Evolutionary conservation across 2,329 filamentous ascomycete species (phyloP), one percentile per base, ranked within the genome.

Genomic region (Alternaria triticina): DNA sequence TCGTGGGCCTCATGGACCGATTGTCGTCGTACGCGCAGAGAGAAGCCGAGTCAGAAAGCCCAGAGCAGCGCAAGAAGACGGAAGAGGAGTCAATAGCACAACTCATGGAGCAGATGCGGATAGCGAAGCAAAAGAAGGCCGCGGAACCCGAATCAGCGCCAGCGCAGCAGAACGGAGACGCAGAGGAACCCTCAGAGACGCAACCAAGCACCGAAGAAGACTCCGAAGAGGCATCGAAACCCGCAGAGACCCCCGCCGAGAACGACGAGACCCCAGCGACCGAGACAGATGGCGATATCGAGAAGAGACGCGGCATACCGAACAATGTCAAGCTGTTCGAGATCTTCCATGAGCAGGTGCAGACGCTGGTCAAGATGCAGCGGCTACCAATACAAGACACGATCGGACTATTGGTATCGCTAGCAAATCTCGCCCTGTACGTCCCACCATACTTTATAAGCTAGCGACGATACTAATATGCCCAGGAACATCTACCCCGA

Each of bases 1-100:
- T 99, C 10, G 97, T 98, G 76, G 96, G 95, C 25, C 85, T 99
- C 64, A 99, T 99, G 96, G 95, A 99, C 77, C 89, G 96, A 43
- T 82, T 99, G 28, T 97, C 96, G 7, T 91, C 94, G 59, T 99
- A 97, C 79, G 95, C 96, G n/a, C 91, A 96, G 72, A 88, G 94
- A 60, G 95, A 98, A 80, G 88, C 92, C 4, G 88, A 92, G 69
- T 87, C 88, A 23, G 90, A 92, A 59, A 86, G 88, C 20, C 85
- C 87, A 6, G 90, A 93, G 59, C 88, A 94, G 70, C 89, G 89
- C 69, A 89, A 89, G 66, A 91, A 93, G 79, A 84, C 88, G 27
- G 96, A 99, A 80, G 90, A 96, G 69, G 93, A 97, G 57, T 95
- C 95, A 0, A 87, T 97, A 57, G 84, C 87, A 13, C 89, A 88